Evolutionary conservation across 1,284 basidiomycete species (phyloP), one percentile per base, ranked within the genome.

Genomic region (Gymnopus androsaceus): DNA sequence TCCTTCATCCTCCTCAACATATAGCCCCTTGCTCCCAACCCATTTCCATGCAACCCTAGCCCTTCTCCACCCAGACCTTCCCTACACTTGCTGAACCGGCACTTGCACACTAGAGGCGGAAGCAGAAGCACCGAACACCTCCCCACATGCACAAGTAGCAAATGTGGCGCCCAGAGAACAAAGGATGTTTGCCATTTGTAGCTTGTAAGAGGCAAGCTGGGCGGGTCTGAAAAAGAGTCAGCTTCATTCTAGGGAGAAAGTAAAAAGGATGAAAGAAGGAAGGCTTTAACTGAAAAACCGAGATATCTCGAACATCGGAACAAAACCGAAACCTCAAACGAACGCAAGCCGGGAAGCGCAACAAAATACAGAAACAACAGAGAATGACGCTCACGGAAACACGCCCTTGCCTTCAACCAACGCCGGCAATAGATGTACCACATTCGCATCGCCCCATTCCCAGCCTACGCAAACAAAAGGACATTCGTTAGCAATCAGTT

Each of bases 381-480:
- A n/a, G n/a, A n/a, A n/a, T n/a, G n/a, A 54, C 57, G 79, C 83
- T 70, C 66, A 86, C 84, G 76, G 76, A 61, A 85, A 86, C 42
- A 80, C 63, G 38, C 76, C 72, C 4, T 82, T 80, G 19, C 76
- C 75, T 62, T 85, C 75, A 49, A 92, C 78, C 47, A 93, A 73
- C 15, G 85, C 83, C 3, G 90, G 90, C 0, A 98, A 74, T 49
- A 83, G 76, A 70, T 98, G 95, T 0, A 97, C 85, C 0, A 91
- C 86, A 66, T 94, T 92, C 4, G 86, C 85, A 65, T 98, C 95
- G 63, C 97, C 95, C 95, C 95, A 98, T 68, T 97, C 94, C 94
- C 95, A 98, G n/a, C n/a, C n/a, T n/a, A n/a, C n/a, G n/a, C n/a
- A n/a, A n/a, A n/a, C n/a, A n/a, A n/a, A n/a, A n/a, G n/a, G n/a